Evolutionary conservation across 768 basidiomycete species (phyloP).

Genomic region (Suillus lakei): DNA sequence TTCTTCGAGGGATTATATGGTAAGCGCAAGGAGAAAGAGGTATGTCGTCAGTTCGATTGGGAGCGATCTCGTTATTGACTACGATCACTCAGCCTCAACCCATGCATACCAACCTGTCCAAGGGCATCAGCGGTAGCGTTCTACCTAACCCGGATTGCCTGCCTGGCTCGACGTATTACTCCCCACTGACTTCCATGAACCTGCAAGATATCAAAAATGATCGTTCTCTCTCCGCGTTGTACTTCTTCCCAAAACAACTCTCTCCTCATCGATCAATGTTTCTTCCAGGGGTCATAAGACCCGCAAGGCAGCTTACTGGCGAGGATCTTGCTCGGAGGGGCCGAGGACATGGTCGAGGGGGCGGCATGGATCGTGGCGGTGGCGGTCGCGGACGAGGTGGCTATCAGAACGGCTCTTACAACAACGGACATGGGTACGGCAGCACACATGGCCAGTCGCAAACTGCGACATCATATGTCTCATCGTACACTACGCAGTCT

Average conservation of each 20-base stretch:
- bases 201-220: conserved; percentile 87
- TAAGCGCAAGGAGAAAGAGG: conserved; percentile 80
- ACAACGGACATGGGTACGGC: conserved; percentile 22
- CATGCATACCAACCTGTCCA: conserved; percentile 70
- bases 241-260: conserved; percentile 88
- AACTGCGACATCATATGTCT: conserved; percentile 13
- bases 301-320: conserved; percentile 62
- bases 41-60: conserved; percentile 38
- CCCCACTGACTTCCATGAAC: conserved; percentile 62
- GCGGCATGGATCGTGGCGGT: conserved; percentile 44
- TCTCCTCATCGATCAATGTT: conserved; percentile 85
- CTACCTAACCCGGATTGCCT: conserved; percentile 87
- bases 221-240: conserved; percentile 83
- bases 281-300: conserved; percentile 70
- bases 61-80: conserved; percentile 7
- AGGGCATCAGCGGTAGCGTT: conserved; percentile 80
- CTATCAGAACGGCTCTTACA: conserved; percentile 11
- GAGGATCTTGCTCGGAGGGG: conserved; percentile 68
- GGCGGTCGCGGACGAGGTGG: conserved; percentile 41
- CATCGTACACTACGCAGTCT: conserved; percentile 25
- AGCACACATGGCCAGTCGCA: conserved; percentile 24
- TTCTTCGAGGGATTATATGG: conserved; percentile 90
- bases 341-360: conserved; percentile 52
- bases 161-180: conserved; percentile 89
- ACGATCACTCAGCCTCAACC: conserved; percentile 62